Conservation (phyloP, 257 asterid species). For the Scutellaria baicalensis region DNA sequence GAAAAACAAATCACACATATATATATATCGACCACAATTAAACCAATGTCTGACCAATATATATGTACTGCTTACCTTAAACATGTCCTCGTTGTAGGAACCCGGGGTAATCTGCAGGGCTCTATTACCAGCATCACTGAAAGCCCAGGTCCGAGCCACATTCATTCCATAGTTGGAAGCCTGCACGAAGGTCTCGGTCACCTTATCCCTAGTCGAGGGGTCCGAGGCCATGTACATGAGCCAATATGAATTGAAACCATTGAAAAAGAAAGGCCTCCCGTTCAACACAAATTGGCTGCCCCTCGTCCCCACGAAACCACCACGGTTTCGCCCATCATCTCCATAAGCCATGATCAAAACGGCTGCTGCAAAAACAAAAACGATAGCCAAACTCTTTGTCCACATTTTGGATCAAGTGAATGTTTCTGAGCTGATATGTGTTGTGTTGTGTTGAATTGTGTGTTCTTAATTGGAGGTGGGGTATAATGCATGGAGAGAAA, state of each 20-base stretch:
- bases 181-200: slow-evolving; percentile 26
- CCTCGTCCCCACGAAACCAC: slow-evolving; percentile 21
- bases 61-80: too few species aligned
- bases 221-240: slow-evolving; percentile 45
- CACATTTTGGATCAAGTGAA: slow-evolving; percentile 9
- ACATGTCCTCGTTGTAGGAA: slow-evolving; percentile 37
- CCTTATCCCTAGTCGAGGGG: slow-evolving; percentile 33
- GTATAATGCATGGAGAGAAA: neutral
- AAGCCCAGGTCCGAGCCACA: slow-evolving; percentile 59
- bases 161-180: slow-evolving; percentile 47
- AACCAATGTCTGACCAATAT: too few species aligned
- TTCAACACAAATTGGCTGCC: slow-evolving; percentile 34
- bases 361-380: slow-evolving; percentile 9
- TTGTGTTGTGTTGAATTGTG: neutral
- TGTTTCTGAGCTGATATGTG: too few species aligned
- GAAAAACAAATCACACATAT: neutral
- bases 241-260: slow-evolving; percentile 64
- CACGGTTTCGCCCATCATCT: slow-evolving; percentile 3
- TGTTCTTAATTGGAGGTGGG: neutral
- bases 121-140: slow-evolving; percentile 48
- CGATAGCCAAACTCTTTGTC: slow-evolving; percentile 1
- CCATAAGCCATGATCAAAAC: neutral
- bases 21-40: too few species aligned
- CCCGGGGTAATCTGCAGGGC: slow-evolving; percentile 43
- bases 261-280: slow-evolving; percentile 37